These are phyloP conservation scores for Coemansia sp. DNA, from an alignment of 192 early-diverging fungal species.

Conservation along the genomic window DNA sequence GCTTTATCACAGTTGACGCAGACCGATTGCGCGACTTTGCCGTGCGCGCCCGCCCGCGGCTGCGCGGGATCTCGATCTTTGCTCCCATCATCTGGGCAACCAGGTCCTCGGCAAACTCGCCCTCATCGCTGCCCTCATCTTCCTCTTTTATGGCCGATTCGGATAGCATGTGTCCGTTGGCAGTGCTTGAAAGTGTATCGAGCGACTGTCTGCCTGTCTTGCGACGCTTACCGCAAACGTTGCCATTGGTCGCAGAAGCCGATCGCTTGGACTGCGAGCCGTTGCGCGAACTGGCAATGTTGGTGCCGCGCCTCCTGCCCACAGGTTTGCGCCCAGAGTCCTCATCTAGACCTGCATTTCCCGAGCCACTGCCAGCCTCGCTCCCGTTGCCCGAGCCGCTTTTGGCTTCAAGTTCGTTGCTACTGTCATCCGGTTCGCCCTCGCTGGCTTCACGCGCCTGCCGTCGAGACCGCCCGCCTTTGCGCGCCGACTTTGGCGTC, in stretches of 20 bases:
- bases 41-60: conserved; percentile 13
- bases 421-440: conserved; percentile 1
- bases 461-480: background rate
- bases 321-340: background rate
- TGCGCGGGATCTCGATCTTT: conserved; percentile 5
- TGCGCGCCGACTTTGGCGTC: conserved; percentile 1
- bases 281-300: background rate
- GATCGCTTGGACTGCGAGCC: background rate
- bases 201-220: background rate
- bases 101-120: conserved; percentile 22
- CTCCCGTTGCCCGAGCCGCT: conserved; percentile 2
- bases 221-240: conserved; percentile 16
- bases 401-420: background rate
- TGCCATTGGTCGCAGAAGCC: background rate
- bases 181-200: background rate
- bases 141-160: background rate
- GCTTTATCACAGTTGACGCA: conserved; percentile 23
- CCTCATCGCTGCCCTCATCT: conserved; percentile 13
- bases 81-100: conserved; percentile 33
- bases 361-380: background rate
- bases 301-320: background rate
- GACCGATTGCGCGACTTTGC: conserved; percentile 33
- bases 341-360: background rate
- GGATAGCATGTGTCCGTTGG: background rate
- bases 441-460: conserved; percentile 4